Evolutionary conservation across 139 green algal genomes (phyloP), one percentile per base, ranked within the genome.

Genomic region (Edaphochlamys debaryana): DNA sequence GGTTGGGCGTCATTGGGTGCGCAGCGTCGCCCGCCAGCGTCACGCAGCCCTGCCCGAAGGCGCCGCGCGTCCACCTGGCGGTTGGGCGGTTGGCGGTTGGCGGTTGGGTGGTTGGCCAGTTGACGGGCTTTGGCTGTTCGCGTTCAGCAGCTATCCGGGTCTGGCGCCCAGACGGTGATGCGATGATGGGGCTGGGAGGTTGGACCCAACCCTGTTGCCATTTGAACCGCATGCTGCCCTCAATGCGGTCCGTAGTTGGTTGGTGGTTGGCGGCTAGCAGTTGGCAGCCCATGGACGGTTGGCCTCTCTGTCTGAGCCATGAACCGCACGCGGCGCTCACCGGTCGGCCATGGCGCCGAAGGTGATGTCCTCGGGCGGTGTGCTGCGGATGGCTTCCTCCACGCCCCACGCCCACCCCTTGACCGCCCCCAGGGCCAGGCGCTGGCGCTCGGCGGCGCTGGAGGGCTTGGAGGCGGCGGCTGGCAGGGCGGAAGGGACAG

Each of bases 1-100:
- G 85, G 85, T 95, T 95, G 36, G 91, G 93, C 0, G 94, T 97
- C 94, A 96, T 96, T 29, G 94, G 94, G 84, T 97, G 94, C 36
- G 92, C 83, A 25, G 94, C 93, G 85, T 97, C 94, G 13, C 94
- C 94, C 36, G 84, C 86, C 67, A 97, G 82, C 3, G 93, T 95
- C n/a, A 95, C 66, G 25, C 75, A 50, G 32, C 86, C 84, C 17
- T 62, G 67, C 29, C 90, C 90, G 15, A 79, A 85, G 0, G 67
- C 13, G 64, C 68, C 67, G 4, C 23, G 4, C 20, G 76, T 85
- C 86, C 83, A 89, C 2, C 84, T 74, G 79, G 52, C 41, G 20
- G 8, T 0, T 9, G 11, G n/a, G 22, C n/a, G n/a, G n/a, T n/a
- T n/a, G n/a, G n/a, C n/a, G n/a, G n/a, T n/a, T n/a, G 30, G 15